Percentiles rank a stretch among this genome's conserved stretches.
These are phyloP conservation scores for Daldinia caldariorum DNA, from an alignment of 495 filamentous ascomycete genomes.

Conservation along the genomic window DNA sequence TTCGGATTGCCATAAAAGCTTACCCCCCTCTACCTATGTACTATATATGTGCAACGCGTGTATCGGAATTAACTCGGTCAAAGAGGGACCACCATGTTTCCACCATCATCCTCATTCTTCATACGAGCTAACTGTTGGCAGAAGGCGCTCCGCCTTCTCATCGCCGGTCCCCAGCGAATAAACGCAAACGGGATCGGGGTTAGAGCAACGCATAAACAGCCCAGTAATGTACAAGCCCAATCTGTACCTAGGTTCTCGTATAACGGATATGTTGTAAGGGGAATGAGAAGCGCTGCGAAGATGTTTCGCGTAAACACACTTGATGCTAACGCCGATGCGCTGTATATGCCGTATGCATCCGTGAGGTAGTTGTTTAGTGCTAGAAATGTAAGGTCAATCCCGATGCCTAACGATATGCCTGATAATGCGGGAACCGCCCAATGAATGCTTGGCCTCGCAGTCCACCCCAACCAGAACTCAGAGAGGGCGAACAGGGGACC, in stretches of 20 bases:
- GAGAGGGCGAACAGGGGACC: constrained; percentile 67
- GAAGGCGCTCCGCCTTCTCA: constrained; percentile 13
- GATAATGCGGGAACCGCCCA: constrained; percentile 70
- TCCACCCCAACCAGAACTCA: constrained; percentile 77
- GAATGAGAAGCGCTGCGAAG: constrained; percentile 64
- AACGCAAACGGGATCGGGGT: constrained; percentile 17
- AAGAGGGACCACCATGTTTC: constrained; percentile 1
- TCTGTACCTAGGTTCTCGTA: constrained; percentile 8
- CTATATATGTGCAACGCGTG: background rate
- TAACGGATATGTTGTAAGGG: constrained; percentile 36
- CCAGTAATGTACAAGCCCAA: constrained; percentile 14
- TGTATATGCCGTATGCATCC: constrained; percentile 75
- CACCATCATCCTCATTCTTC: constrained; percentile 2
- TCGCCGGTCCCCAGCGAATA: constrained; percentile 6
- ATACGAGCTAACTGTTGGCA: constrained; percentile 12
- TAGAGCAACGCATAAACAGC: constrained; percentile 3
- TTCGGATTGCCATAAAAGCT: background rate
- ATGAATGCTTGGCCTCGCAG: constrained; percentile 62
- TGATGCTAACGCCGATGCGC: constrained; percentile 72
- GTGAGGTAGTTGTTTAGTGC: constrained; percentile 74
- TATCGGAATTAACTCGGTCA: constrained; percentile 4
- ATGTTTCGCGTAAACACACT: constrained; percentile 64
- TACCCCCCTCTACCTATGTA: background rate
- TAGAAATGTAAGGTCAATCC: constrained; percentile 71
- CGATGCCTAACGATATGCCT: constrained; percentile 70